phyloP scores from a whole-genome alignment of 2,329 filamentous ascomycete genomes.

The Emergomyces africanus region DNA sequence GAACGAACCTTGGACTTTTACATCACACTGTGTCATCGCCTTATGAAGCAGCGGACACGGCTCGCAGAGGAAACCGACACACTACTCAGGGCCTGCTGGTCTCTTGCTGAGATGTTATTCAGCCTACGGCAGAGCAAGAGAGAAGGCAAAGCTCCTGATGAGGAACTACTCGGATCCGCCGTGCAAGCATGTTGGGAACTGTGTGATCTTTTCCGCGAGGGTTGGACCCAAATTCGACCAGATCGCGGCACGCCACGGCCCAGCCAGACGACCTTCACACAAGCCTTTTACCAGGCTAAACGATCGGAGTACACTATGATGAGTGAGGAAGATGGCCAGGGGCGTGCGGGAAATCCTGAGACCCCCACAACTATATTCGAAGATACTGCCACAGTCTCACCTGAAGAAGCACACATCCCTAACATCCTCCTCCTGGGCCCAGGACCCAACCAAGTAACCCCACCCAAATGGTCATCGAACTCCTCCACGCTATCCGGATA shows the following conservation, averaged over 20 bases:
- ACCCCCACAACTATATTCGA: slow-evolving; percentile 94
- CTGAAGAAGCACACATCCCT: slow-evolving; percentile 64
- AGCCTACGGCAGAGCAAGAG: slow-evolving; percentile 71
- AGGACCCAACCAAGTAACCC: slow-evolving; percentile 39
- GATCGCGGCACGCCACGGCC: slow-evolving; percentile 77
- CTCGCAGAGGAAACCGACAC: slow-evolving; percentile 72
- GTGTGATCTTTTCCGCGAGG: slow-evolving; percentile 83
- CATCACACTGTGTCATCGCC: slow-evolving; percentile 77
- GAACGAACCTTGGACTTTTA: slow-evolving; percentile 91
- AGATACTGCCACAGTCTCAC: slow-evolving; percentile 74
- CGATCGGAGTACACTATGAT: slow-evolving; percentile 21
- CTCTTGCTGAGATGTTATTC: slow-evolving; percentile 83
- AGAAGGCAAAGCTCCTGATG: slow-evolving; percentile 60
- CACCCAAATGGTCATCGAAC: slow-evolving; percentile 58
- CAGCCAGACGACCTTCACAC: slow-evolving; percentile 63
- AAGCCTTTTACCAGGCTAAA: slow-evolving; percentile 38
- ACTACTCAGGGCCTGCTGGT: slow-evolving; percentile 76
- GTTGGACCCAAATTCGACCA: slow-evolving; percentile 78
- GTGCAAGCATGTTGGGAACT: slow-evolving; percentile 93
- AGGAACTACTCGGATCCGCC: slow-evolving; percentile 73
- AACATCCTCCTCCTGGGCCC: slow-evolving; percentile 83
- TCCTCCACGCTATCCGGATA: slow-evolving; percentile 68
- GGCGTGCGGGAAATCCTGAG: slow-evolving; percentile 46
- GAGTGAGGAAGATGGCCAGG: slow-evolving; percentile 16
- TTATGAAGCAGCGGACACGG: slow-evolving; percentile 88